Evolutionary conservation across 768 basidiomycete genomes (phyloP).

Genomic region (Boletus rubescentipes): DNA sequence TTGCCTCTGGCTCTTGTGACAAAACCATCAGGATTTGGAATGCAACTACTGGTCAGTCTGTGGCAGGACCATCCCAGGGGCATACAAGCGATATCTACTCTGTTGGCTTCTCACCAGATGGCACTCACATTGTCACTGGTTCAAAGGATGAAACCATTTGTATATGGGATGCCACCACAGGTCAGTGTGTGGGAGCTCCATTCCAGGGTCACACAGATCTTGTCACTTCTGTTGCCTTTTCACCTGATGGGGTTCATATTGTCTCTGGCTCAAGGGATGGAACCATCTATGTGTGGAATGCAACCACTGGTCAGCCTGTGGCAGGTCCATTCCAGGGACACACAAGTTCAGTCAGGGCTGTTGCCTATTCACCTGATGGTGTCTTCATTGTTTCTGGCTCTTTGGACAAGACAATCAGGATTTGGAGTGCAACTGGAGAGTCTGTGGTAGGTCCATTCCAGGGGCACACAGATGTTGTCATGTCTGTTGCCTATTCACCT

Average conservation of each 20-base stretch:
- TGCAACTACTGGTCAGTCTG: background rate
- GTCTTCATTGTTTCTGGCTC: background rate
- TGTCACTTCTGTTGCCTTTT: background rate
- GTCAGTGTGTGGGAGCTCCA: constrained; percentile 11
- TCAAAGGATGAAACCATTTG: background rate
- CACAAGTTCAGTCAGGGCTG: background rate
- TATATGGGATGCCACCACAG: constrained; percentile 14
- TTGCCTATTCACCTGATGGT: constrained; percentile 7
- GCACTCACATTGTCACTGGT: background rate
- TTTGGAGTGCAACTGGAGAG: constrained; percentile 1
- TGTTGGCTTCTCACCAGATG: background rate
- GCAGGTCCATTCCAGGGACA: background rate
- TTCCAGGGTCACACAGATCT: constrained; percentile 7
- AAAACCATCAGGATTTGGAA: background rate
- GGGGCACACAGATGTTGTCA: constrained; percentile 1
- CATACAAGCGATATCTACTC: background rate
- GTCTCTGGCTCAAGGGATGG: background rate
- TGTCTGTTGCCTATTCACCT: background rate
- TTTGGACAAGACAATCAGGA: background rate
- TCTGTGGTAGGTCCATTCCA: constrained; percentile 11
- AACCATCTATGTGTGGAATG: background rate
- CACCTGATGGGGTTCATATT: background rate
- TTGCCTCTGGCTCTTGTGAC: background rate
- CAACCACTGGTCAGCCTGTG: background rate
- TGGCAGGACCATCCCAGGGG: constrained; percentile 1